Percentiles rank a stretch among this genome's conserved stretches.
phyloP scores from a whole-genome alignment of 345 rosid species.

The Brassica carinata region DNA sequence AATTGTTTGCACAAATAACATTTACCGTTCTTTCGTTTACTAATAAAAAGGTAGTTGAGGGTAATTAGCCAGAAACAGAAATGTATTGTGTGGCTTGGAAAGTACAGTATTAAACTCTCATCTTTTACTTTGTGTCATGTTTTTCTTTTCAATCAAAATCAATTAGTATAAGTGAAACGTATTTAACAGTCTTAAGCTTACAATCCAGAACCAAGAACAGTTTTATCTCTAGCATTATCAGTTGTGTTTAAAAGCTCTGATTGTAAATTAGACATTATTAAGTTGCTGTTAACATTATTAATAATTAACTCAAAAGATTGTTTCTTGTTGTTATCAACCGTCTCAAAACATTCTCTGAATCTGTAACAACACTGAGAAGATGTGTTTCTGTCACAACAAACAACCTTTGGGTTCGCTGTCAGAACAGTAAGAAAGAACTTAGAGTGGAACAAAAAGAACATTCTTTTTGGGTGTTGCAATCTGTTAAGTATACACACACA shows the following conservation, averaged over 20 bases:
- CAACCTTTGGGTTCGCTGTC: constrained; percentile 12
- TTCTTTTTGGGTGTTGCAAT: constrained; percentile 20
- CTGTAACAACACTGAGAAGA: not conserved
- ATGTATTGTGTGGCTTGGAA: constrained; percentile 6
- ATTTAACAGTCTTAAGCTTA: not conserved
- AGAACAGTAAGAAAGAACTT: not conserved
- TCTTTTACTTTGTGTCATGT: not conserved
- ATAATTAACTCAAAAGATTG: not conserved
- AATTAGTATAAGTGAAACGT: not conserved
- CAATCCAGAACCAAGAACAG: not conserved
- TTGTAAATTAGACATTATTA: no score
- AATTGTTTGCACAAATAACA: constrained; percentile 18
- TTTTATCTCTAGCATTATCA: not conserved
- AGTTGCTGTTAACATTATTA: not conserved
- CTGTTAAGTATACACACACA: constrained; percentile 33
- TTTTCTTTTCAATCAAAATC: not conserved
- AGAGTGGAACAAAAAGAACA: constrained; percentile 1
- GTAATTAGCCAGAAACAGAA: constrained; percentile 8
- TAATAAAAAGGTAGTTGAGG: constrained; percentile 4
- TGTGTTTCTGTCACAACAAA: constrained; percentile 5
- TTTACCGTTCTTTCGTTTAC: constrained; percentile 14
- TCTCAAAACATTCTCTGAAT: not conserved
- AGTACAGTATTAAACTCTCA: not conserved
- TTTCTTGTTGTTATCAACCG: not conserved
- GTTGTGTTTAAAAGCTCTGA: no score